Evolutionary conservation across 179 eudicot species (phyloP).

Genomic region (Heliamphora pulchella): DNA sequence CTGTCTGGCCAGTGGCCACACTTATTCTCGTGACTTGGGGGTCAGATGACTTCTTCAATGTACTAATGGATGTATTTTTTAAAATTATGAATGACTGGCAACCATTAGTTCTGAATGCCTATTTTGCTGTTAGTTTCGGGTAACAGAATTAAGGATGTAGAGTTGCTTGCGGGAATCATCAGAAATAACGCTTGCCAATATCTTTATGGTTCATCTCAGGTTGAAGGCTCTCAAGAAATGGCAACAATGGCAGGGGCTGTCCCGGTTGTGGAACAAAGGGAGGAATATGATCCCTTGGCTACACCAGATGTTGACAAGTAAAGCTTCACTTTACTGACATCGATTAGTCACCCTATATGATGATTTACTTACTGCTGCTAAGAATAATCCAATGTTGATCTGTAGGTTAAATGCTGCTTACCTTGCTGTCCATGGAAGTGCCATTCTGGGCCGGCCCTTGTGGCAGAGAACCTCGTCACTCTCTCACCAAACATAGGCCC

Average conservation of each 20-base stretch:
- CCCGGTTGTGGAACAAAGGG: conserved; percentile 63
- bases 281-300: conserved; percentile 88
- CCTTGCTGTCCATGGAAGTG: conserved; percentile 72
- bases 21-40: too few relatives aligned
- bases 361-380: background rate
- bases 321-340: background rate
- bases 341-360: too few relatives aligned
- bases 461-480: conserved; percentile 73
- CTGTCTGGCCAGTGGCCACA: too few relatives aligned
- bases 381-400: background rate
- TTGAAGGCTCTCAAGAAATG: conserved; percentile 68
- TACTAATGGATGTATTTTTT: too few relatives aligned
- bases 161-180: background rate
- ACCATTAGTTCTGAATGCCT: background rate
- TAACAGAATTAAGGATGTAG: background rate
- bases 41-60: too few relatives aligned
- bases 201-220: conserved; percentile 29
- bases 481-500: conserved; percentile 29
- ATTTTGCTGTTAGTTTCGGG: background rate
- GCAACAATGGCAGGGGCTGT: conserved; percentile 34
- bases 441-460: conserved; percentile 78
- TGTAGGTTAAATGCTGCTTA: conserved; percentile 73
- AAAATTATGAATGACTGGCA: background rate
- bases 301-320: conserved; percentile 92
- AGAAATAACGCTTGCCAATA: background rate